Conservation (phyloP, 1,284 basidiomycete genomes). For the Baeospora myosura region DNA sequence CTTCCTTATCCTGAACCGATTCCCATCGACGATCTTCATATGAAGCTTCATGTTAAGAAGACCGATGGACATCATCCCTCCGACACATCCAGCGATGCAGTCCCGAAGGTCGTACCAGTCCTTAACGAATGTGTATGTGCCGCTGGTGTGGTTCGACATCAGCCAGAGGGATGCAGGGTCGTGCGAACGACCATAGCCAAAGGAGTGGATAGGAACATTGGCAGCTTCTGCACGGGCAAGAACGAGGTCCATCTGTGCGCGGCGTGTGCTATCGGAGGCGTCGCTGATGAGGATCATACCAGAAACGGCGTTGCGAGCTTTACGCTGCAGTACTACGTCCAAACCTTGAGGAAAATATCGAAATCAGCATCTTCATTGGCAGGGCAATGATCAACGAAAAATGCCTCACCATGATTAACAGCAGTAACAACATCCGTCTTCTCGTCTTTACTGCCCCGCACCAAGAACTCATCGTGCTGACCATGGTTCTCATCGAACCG, state of each 20-base stretch:
- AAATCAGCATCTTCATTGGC: neutral
- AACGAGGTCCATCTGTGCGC: conserved; percentile 98
- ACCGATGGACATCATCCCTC: conserved; percentile 91
- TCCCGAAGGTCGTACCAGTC: conserved; percentile 92
- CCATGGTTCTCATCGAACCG: conserved; percentile 29
- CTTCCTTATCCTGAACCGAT: conserved; percentile 84
- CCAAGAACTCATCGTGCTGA: conserved; percentile 63
- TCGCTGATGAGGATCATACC: conserved; percentile 93
- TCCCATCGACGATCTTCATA: conserved; percentile 78
- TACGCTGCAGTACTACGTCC: conserved; percentile 90
- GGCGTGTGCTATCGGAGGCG: conserved; percentile 79
- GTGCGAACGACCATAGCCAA: conserved; percentile 94
- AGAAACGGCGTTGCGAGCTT: conserved; percentile 81
- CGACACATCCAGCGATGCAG: conserved; percentile 85
- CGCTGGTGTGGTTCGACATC: conserved; percentile 93
- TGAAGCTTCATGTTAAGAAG: conserved; percentile 87
- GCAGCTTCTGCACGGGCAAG: conserved; percentile 93
- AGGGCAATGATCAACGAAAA: neutral
- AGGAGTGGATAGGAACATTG: conserved; percentile 91
- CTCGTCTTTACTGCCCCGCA: conserved; percentile 76
- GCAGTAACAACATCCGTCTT: conserved; percentile 95
- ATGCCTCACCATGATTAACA: conserved; percentile 74
- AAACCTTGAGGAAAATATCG: conserved; percentile 70
- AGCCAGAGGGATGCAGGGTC: conserved; percentile 98
- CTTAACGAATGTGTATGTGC: conserved; percentile 95